phyloP scores from a whole-genome alignment of 768 basidiomycete genomes.

The Lentinula guzmanii region DNA sequence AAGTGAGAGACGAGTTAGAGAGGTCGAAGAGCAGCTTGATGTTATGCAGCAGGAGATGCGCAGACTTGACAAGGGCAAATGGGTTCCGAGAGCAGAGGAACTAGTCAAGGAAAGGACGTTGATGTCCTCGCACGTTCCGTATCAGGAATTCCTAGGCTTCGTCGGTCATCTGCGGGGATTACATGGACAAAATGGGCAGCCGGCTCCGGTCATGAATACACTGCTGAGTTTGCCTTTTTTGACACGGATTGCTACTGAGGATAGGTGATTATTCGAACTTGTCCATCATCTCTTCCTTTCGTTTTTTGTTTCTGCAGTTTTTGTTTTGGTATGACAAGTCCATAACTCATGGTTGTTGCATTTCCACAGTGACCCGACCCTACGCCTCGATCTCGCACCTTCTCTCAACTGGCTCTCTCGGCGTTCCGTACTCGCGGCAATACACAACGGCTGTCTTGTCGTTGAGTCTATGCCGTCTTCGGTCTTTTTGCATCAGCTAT shows the following conservation, averaged over 20 bases:
- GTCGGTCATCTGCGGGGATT: constrained; percentile 69
- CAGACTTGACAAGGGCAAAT: constrained; percentile 58
- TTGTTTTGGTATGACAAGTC: no score
- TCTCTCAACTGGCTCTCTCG: constrained; percentile 93
- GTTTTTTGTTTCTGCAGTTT: neutral
- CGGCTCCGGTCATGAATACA: constrained; percentile 63
- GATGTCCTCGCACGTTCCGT: constrained; percentile 60
- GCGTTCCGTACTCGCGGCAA: constrained; percentile 75
- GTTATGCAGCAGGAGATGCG: constrained; percentile 80
- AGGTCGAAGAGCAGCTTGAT: constrained; percentile 83
- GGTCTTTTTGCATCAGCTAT: constrained; percentile 44
- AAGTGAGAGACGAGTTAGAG: constrained; percentile 69
- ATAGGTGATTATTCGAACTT: constrained; percentile 64
- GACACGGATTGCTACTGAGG: constrained; percentile 68
- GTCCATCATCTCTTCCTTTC: constrained; percentile 6
- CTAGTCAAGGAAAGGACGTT: constrained; percentile 70
- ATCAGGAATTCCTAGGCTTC: constrained; percentile 76
- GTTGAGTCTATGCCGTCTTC: constrained; percentile 79
- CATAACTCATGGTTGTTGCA: constrained; percentile 8
- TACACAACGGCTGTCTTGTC: constrained; percentile 80
- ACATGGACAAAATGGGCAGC: constrained; percentile 44
- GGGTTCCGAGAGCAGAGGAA: constrained; percentile 39
- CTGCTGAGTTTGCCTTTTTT: constrained; percentile 78
- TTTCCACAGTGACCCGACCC: constrained; percentile 71
- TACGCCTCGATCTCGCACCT: constrained; percentile 90